A percentile compares a stretch with the other conserved stretches of the same genome.
phyloP scores from a whole-genome alignment of 2,329 filamentous ascomycete species.

The Sporothrix variecibatus region DNA sequence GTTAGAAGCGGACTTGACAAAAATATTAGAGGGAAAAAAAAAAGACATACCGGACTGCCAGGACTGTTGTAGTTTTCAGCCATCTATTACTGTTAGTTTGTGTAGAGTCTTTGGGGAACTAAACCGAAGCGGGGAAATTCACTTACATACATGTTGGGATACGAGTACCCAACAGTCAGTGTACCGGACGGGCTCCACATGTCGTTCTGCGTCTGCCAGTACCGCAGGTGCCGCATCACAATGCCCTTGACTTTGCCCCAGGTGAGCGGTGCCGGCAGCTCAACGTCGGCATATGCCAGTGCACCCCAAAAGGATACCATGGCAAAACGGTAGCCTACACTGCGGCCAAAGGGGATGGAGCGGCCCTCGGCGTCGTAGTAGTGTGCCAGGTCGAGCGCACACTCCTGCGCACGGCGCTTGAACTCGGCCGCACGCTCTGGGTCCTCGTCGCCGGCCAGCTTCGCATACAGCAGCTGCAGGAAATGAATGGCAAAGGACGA shows the following conservation, averaged over 20 bases:
- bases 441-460: slow-evolving; percentile 68
- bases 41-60: slow-evolving; percentile 55
- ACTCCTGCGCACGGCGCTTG: slow-evolving; percentile 64
- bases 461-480: slow-evolving; percentile 74
- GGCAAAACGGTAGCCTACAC: slow-evolving; percentile 78
- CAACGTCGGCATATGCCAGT: slow-evolving; percentile 72
- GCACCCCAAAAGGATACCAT: slow-evolving; percentile 85
- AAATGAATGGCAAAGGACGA: slow-evolving; percentile 82
- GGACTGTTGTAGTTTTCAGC: slow-evolving; percentile 84
- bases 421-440: slow-evolving; percentile 68
- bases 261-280: slow-evolving; percentile 69
- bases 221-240: slow-evolving; percentile 70
- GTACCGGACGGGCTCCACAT: slow-evolving; percentile 77
- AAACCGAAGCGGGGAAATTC: neutral
- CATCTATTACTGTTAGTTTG: slow-evolving; percentile 48
- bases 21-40: too few relatives aligned
- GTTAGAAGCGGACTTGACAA: neutral
- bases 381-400: slow-evolving; percentile 70
- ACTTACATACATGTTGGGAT: slow-evolving; percentile 71
- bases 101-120: neutral
- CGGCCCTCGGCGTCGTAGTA: slow-evolving; percentile 74
- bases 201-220: slow-evolving; percentile 75
- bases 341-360: slow-evolving; percentile 75
- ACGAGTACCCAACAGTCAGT: slow-evolving; percentile 73
- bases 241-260: slow-evolving; percentile 81